Evolutionary conservation across 768 basidiomycete species (phyloP).

Genomic region (Tubosaeta brunneosetosa): DNA sequence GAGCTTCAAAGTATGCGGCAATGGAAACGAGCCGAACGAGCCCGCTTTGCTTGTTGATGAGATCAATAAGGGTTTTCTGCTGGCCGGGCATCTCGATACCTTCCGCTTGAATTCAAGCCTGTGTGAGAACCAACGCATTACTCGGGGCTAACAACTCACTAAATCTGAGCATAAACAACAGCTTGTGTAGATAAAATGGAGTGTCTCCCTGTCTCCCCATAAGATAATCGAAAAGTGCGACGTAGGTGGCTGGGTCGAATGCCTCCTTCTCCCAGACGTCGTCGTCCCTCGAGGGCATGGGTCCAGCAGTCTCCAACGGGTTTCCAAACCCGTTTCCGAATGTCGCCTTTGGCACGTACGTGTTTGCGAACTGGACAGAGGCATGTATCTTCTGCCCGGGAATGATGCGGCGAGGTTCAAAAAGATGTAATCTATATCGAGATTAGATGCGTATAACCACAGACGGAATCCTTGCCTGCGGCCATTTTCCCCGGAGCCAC

Average conservation of each 20-base stretch:
- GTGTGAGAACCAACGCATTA: neutral
- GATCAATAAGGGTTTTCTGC: constrained; percentile 3
- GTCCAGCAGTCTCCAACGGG: constrained; percentile 3
- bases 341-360: constrained; percentile 14
- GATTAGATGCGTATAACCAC: neutral
- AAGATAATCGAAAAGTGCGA: constrained; percentile 9
- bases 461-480: constrained; percentile 1
- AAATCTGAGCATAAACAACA: constrained; percentile 17
- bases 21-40: constrained; percentile 11
- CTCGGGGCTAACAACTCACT: constrained; percentile 1
- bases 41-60: constrained; percentile 1
- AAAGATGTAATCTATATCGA: constrained; percentile 8
- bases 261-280: constrained; percentile 14
- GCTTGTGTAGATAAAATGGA: constrained; percentile 13
- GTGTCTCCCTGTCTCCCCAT: constrained; percentile 5
- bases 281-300: constrained; percentile 5
- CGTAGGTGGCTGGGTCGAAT: constrained; percentile 9
- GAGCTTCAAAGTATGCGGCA: constrained; percentile 13
- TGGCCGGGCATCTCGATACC: constrained; percentile 1
- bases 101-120: constrained; percentile 4
- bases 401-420: constrained; percentile 15
- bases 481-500: constrained; percentile 9
- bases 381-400: constrained; percentile 19
- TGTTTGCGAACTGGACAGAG: constrained; percentile 18
- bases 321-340: constrained; percentile 15